These are phyloP conservation scores for Amanita pseudoporphyria DNA, from an alignment of 768 basidiomycete genomes.

Conservation along the genomic window DNA sequence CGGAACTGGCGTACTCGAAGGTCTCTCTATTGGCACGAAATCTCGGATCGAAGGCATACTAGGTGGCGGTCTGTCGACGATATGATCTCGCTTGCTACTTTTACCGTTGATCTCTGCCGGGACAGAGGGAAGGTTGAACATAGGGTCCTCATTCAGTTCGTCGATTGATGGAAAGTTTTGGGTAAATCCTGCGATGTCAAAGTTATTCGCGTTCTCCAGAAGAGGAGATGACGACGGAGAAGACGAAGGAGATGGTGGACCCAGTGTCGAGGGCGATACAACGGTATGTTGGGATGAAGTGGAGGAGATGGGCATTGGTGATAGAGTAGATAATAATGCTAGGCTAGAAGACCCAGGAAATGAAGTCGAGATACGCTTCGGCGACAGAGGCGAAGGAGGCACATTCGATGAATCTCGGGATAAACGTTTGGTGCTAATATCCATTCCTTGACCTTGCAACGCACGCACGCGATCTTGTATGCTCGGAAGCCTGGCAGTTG, in stretches of 20 bases:
- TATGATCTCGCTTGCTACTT: slow-evolving; percentile 14
- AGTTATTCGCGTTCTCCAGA: slow-evolving; percentile 21
- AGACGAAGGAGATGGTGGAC: slow-evolving; percentile 68
- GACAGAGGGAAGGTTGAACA: slow-evolving; percentile 38
- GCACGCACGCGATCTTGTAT: slow-evolving; percentile 79
- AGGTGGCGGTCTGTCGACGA: slow-evolving; percentile 20
- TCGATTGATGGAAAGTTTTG: slow-evolving; percentile 71
- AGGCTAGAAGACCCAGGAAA: slow-evolving; percentile 4
- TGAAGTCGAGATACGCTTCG: slow-evolving; percentile 23
- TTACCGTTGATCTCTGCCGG: slow-evolving; percentile 29
- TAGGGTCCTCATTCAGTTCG: slow-evolving; percentile 53
- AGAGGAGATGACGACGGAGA: slow-evolving; percentile 58
- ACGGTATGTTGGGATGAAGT: slow-evolving; percentile 50
- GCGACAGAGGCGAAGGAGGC: slow-evolving; percentile 34
- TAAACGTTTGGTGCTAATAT: slow-evolving; percentile 46
- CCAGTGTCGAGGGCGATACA: slow-evolving; percentile 61
- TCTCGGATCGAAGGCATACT: slow-evolving; percentile 24
- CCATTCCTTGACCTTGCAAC: slow-evolving; percentile 63
- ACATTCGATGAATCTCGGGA: slow-evolving; percentile 41
- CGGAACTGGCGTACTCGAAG: slow-evolving; percentile 64
- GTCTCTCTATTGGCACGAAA: slow-evolving; percentile 40
- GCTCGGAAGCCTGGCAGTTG: slow-evolving; percentile 38
- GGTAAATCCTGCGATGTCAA: slow-evolving; percentile 46
- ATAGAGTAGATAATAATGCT: slow-evolving; percentile 11
- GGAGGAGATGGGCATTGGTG: slow-evolving; percentile 24